Evolutionary conservation across 768 basidiomycete genomes (phyloP).

Genomic region (Suillus bovinus): DNA sequence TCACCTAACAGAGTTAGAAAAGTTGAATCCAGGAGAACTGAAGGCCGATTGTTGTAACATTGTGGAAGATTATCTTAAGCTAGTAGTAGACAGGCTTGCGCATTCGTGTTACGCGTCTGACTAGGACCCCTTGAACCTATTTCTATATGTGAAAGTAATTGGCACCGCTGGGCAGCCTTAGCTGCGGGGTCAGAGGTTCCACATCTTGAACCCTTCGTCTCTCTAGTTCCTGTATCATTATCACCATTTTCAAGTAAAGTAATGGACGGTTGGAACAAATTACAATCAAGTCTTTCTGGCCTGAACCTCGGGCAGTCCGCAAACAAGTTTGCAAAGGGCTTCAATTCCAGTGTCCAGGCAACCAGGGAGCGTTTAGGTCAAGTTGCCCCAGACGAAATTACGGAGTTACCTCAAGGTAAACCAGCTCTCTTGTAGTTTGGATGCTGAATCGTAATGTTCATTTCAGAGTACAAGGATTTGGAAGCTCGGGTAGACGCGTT

Average conservation of each 20-base stretch:
- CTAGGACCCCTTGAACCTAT: slow-evolving; percentile 23
- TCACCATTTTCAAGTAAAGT: slow-evolving; percentile 6
- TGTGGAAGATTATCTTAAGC: slow-evolving; percentile 6
- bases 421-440: slow-evolving; percentile 1
- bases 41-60: slow-evolving; percentile 44
- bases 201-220: background rate
- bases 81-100: background rate
- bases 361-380: slow-evolving; percentile 88
- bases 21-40: slow-evolving; percentile 68
- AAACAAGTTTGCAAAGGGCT: slow-evolving; percentile 73
- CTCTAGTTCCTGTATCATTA: slow-evolving; percentile 3
- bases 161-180: slow-evolving; percentile 11
- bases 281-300: slow-evolving; percentile 59
- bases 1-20: slow-evolving; percentile 74
- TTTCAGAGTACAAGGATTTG: slow-evolving; percentile 93
- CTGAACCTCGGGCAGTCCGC: slow-evolving; percentile 78
- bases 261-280: slow-evolving; percentile 64
- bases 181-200: slow-evolving; percentile 2
- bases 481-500: slow-evolving; percentile 95
- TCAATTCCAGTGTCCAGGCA: slow-evolving; percentile 82
- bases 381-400: slow-evolving; percentile 91
- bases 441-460: background rate
- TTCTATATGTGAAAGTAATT: slow-evolving; percentile 11
- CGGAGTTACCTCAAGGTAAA: slow-evolving; percentile 88
- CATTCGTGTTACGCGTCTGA: slow-evolving; percentile 33